Percentiles rank a stretch among this genome's conserved stretches.
Evolutionary conservation across 2,329 filamentous ascomycete species (phyloP).

Genomic region (Paecilomyces formosus): DNA sequence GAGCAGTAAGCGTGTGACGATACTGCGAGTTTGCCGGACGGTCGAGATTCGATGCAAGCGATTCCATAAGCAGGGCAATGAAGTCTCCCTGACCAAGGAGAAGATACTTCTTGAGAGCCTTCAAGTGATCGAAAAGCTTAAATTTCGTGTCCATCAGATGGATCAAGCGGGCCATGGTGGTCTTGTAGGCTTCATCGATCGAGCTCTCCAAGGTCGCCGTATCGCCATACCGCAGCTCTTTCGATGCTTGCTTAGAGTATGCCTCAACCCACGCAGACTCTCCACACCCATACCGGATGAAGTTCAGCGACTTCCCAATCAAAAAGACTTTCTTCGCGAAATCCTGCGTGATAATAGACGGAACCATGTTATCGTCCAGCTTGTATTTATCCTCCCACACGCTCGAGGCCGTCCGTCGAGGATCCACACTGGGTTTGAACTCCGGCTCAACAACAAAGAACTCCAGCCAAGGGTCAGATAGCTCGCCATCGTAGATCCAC

Average conservation of each 20-base stretch:
- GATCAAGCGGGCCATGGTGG: constrained; percentile 91
- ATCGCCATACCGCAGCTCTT: constrained; percentile 86
- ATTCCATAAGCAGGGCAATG: constrained; percentile 95
- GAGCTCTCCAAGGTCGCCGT: constrained; percentile 84
- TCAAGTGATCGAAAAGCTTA: constrained; percentile 84
- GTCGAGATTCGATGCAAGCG: constrained; percentile 83
- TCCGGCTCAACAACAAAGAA: constrained; percentile 90
- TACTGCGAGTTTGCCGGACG: constrained; percentile 95
- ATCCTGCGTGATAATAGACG: constrained; percentile 84
- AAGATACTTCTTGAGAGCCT: constrained; percentile 89
- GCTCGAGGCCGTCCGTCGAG: constrained; percentile 59
- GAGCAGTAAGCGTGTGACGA: constrained; percentile 92
- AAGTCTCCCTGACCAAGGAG: constrained; percentile 94
- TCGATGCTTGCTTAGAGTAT: constrained; percentile 88
- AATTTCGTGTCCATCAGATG: constrained; percentile 93
- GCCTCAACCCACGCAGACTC: constrained; percentile 93
- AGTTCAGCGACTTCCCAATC: constrained; percentile 96
- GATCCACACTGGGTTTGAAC: constrained; percentile 42
- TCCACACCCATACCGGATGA: constrained; percentile 90
- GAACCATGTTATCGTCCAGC: constrained; percentile 76
- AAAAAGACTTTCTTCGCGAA: constrained; percentile 96
- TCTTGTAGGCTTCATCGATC: constrained; percentile 96
- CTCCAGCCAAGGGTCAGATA: constrained; percentile 90
- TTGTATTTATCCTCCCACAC: constrained; percentile 99
- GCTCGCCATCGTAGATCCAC: constrained; percentile 97